phyloP scores from a whole-genome alignment of 306 rosid species.

The Corylus heterophylla region DNA sequence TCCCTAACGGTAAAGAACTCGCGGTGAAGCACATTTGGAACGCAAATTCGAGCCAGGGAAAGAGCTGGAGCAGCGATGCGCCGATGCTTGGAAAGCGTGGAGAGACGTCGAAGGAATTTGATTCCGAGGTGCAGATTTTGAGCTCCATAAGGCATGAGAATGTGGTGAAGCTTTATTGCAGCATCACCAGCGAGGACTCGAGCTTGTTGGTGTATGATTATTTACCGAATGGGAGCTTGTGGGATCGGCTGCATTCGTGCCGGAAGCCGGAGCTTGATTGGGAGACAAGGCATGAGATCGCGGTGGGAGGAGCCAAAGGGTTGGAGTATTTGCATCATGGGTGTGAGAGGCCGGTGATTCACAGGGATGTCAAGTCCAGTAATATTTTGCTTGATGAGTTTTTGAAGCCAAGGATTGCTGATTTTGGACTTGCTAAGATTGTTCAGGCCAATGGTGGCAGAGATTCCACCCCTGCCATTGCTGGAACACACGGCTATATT shows the following conservation, averaged over 20 bases:
- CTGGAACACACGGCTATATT: slow-evolving; percentile 90
- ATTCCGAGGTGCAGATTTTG: slow-evolving; percentile 75
- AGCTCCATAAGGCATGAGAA: slow-evolving; percentile 91
- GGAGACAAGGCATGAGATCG: slow-evolving; percentile 78
- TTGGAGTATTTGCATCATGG: slow-evolving; percentile 91
- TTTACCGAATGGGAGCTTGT: slow-evolving; percentile 80
- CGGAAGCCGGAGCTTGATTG: slow-evolving; percentile 83
- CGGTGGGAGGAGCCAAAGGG: slow-evolving; percentile 90
- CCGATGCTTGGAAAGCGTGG: slow-evolving; percentile 54
- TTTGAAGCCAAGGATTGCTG: slow-evolving; percentile 88
- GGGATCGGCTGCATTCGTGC: slow-evolving; percentile 76
- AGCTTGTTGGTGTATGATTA: slow-evolving; percentile 88
- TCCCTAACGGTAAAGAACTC: slow-evolving; percentile 66
- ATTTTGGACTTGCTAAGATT: slow-evolving; percentile 88
- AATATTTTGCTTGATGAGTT: slow-evolving; percentile 86
- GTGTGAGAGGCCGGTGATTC: slow-evolving; percentile 74
- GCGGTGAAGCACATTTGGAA: slow-evolving; percentile 97
- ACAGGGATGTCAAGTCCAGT: slow-evolving; percentile 88
- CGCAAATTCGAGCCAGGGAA: slow-evolving; percentile 18
- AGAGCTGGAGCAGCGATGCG: slow-evolving; percentile 36
- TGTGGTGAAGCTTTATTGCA: slow-evolving; percentile 90
- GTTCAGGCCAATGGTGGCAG: slow-evolving; percentile 43
- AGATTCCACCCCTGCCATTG: slow-evolving; percentile 73
- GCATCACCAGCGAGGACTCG: slow-evolving; percentile 88
- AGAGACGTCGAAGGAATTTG: slow-evolving; percentile 56